Evolutionary conservation across 1,284 basidiomycete species (phyloP).

Genomic region (Trametes hirsuta): DNA sequence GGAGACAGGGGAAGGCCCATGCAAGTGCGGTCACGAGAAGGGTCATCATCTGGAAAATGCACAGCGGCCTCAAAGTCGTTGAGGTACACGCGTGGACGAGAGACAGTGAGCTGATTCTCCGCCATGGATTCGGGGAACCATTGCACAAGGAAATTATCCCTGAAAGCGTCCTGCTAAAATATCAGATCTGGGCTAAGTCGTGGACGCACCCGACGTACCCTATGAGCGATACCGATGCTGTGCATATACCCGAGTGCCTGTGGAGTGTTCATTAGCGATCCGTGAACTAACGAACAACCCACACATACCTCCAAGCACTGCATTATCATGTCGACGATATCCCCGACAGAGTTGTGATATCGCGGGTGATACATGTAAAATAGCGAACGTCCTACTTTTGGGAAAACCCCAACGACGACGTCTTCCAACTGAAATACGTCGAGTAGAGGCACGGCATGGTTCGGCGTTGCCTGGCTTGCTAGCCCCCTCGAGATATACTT

Average conservation of each 20-base stretch:
- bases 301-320: slow-evolving; percentile 30
- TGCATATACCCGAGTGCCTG: slow-evolving; percentile 9
- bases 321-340: slow-evolving; percentile 35
- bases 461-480: background rate
- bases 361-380: slow-evolving; percentile 20
- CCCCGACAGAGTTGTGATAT: slow-evolving; percentile 31
- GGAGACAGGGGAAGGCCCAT: background rate
- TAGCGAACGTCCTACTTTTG: slow-evolving; percentile 24
- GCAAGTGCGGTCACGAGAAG: background rate
- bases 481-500: background rate
- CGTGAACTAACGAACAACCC: background rate
- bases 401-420: slow-evolving; percentile 36
- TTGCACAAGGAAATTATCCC: slow-evolving; percentile 16
- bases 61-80: slow-evolving; percentile 15
- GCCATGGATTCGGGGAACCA: slow-evolving; percentile 11
- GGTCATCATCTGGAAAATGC: background rate
- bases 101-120: background rate
- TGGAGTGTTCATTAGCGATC: background rate
- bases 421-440: slow-evolving; percentile 32
- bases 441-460: slow-evolving; percentile 23
- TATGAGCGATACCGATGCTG: background rate
- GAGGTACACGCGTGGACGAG: slow-evolving; percentile 11
- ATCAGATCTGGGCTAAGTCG: background rate
- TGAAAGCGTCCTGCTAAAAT: slow-evolving; percentile 8
- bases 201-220: background rate